These are phyloP conservation scores for Thelonectria blattea DNA, from an alignment of 2,329 filamentous ascomycete species.

Conservation along the genomic window DNA sequence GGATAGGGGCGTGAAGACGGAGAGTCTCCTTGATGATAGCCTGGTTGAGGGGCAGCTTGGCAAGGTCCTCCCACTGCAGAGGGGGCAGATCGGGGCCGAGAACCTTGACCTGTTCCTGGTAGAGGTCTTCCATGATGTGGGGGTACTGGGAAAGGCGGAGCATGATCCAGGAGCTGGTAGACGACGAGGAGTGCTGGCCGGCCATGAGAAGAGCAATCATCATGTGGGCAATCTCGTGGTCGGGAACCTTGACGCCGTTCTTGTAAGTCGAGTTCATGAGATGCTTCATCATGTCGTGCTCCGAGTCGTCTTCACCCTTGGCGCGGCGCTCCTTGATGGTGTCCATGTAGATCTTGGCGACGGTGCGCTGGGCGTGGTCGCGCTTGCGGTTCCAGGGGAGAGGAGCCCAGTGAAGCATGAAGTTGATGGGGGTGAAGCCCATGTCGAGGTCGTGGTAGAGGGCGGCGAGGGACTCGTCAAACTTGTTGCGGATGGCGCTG, in stretches of 20 bases:
- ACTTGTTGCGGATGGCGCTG: slow-evolving; percentile 78
- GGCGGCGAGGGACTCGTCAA: slow-evolving; percentile 79
- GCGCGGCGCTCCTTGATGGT: slow-evolving; percentile 77
- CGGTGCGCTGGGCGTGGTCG: slow-evolving; percentile 78
- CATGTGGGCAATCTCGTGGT: slow-evolving; percentile 87
- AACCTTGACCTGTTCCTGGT: slow-evolving; percentile 77
- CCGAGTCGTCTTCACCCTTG: slow-evolving; percentile 54
- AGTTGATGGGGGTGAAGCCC: slow-evolving; percentile 89
- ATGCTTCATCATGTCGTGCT: slow-evolving; percentile 86
- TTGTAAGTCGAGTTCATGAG: slow-evolving; percentile 88
- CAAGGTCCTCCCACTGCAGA: slow-evolving; percentile 77
- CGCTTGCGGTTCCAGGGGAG: slow-evolving; percentile 87
- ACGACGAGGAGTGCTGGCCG: slow-evolving; percentile 87
- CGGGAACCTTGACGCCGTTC: slow-evolving; percentile 77
- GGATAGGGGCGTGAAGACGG: slow-evolving; percentile 88
- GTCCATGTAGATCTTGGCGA: slow-evolving; percentile 82
- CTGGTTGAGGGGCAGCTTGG: slow-evolving; percentile 80
- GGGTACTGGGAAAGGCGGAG: slow-evolving; percentile 79
- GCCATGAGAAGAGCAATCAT: slow-evolving; percentile 95
- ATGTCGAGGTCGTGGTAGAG: slow-evolving; percentile 90
- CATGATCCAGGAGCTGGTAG: slow-evolving; percentile 84
- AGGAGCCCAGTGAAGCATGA: slow-evolving; percentile 86
- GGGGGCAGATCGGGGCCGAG: slow-evolving; percentile 78
- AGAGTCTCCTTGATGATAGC: slow-evolving; percentile 92
- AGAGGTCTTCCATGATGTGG: slow-evolving; percentile 79